A percentile compares a stretch with the other conserved stretches of the same genome.
phyloP scores from a whole-genome alignment of 345 rosid species.

The Populus euphratica region DNA sequence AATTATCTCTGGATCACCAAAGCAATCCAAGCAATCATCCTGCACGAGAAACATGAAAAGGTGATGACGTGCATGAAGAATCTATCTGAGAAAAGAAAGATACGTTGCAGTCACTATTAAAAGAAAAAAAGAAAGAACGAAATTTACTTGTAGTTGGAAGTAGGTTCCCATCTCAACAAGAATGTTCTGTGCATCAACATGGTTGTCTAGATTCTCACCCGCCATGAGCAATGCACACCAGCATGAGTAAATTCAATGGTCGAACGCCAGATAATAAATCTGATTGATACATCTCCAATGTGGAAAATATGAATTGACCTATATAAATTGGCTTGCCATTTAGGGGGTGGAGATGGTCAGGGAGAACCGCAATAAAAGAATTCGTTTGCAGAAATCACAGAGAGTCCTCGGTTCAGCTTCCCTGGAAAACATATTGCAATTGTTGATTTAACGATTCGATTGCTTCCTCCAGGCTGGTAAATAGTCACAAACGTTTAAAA shows the following conservation, averaged over 20 bases:
- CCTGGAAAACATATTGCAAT: constrained; percentile 38
- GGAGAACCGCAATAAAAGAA: not conserved
- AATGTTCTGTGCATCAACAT: constrained; percentile 31
- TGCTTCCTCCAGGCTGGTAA: not conserved
- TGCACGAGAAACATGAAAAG: constrained; percentile 1
- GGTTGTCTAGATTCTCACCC: constrained; percentile 39
- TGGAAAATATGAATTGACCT: not conserved
- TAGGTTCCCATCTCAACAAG: constrained; percentile 45
- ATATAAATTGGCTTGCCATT: not conserved
- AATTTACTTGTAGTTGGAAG: constrained; percentile 44
- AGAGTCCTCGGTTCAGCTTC: constrained; percentile 82
- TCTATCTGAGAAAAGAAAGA: not conserved
- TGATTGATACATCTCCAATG: not conserved
- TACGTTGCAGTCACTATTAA: not conserved
- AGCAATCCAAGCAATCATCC: constrained; percentile 52
- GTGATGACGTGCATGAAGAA: not conserved
- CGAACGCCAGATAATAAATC: not conserved
- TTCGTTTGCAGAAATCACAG: constrained; percentile 37
- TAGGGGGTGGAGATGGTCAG: not conserved
- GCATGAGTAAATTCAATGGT: constrained; percentile 20
- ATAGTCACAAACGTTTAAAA: not conserved
- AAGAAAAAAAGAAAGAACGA: no score
- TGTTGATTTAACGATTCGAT: not conserved
- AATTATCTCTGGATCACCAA: constrained; percentile 38
- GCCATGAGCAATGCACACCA: constrained; percentile 45